Evolutionary conservation across 2,329 filamentous ascomycete species (phyloP).

Genomic region (Colletotrichum euphorbiae): DNA sequence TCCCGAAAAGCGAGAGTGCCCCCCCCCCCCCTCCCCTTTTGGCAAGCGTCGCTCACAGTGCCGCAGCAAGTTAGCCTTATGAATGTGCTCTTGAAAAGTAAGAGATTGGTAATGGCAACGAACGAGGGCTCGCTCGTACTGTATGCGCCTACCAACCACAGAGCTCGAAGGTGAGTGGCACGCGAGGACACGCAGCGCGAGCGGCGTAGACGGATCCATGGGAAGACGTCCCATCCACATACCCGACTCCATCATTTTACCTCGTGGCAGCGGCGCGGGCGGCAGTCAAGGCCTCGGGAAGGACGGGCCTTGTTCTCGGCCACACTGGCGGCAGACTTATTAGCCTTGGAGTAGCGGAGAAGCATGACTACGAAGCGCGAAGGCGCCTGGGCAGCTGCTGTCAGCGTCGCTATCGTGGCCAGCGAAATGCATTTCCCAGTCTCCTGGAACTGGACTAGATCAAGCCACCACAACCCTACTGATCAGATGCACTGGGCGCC

Average conservation of each 20-base stretch:
- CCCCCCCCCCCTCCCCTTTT: background rate
- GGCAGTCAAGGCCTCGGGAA: constrained; percentile 5
- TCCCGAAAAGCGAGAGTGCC: constrained; percentile 31
- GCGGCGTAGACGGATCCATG: constrained; percentile 31
- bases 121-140: constrained; percentile 17
- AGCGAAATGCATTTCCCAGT: background rate
- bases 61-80: constrained; percentile 38
- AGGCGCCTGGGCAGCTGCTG: constrained; percentile 29
- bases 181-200: constrained; percentile 23
- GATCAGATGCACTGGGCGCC: background rate
- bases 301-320: constrained; percentile 20
- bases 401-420: background rate
- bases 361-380: constrained; percentile 2
- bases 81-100: constrained; percentile 23
- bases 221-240: constrained; percentile 11
- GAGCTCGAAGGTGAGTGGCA: background rate
- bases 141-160: constrained; percentile 2
- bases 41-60: constrained; percentile 33
- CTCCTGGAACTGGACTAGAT: constrained; percentile 1
- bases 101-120: constrained; percentile 30
- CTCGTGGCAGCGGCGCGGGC: constrained; percentile 13
- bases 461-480: background rate
- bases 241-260: background rate
- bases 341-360: background rate
- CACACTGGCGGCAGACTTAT: constrained; percentile 29